Evolutionary conservation across 2,329 filamentous ascomycete species (phyloP), one percentile per base, ranked within the genome.

Genomic region (Trichoderma aggressivum): DNA sequence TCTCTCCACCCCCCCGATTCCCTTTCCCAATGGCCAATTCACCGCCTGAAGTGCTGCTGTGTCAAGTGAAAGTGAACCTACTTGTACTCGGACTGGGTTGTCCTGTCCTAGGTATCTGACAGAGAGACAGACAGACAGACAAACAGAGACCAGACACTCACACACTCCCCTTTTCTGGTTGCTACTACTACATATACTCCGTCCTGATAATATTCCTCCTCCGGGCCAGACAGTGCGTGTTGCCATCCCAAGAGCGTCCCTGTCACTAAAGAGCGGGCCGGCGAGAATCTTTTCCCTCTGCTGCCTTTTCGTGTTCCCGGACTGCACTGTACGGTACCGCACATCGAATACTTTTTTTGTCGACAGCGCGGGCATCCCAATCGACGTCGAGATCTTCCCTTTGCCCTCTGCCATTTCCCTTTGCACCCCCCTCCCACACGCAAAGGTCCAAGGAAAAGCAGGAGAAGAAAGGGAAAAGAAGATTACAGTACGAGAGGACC

Each of bases 261-360:
- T 68, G 65, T 60, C 65, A 58, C n/a, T 47, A 24, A 59, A 67
- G 34, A 67, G 65, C 65, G 65, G 65, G 65, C 53, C 65, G 3
- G 32, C 55, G 36, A 60, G 65, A 59, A 68, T 68, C 53, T 68
- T 68, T 60, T 68, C 55, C 65, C 55, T 68, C 65, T 50, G 34
- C 18, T 60, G 65, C 53, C 47, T 53, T 24, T 6, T 34, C 26
- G 61, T 63, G 24, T 11, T 47, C 18, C 61, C 39, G 26, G 3
- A 28, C 26, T 3, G 26, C 3, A 28, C 26, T 3, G 26, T 28
- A 28, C 26, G 3, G 26, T 53, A 53, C 43, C n/a, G 11, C n/a
- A 50, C 43, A 50, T 34, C 43, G 28, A 28, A 24, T 32, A 50
- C 43, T 32, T 36, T 18, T 12, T n/a, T 30, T 21, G 14, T 39